A percentile compares a stretch with the other conserved stretches of the same genome.
Conservation (phyloP, 2,329 filamentous ascomycete species). For the Fusarium tupiense region DNA sequence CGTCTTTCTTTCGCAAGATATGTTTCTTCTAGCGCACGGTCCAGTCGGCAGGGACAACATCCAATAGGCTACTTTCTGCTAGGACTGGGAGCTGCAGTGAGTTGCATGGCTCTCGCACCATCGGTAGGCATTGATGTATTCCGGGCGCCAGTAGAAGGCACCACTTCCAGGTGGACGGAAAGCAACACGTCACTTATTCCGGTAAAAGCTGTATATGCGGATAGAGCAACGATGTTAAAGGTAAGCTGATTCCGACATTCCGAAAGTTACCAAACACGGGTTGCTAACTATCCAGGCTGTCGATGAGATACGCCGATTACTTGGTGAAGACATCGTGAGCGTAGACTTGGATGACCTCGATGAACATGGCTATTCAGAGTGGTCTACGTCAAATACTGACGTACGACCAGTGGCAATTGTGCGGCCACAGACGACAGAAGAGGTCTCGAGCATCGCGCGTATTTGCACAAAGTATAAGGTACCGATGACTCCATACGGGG, state of each 20-base stretch:
- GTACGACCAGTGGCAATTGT: constrained; percentile 70
- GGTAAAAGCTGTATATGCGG: neutral
- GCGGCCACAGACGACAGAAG: constrained; percentile 70
- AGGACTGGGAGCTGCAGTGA: neutral
- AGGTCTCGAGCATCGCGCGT: constrained; percentile 71
- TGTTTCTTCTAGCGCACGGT: neutral
- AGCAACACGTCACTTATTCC: neutral
- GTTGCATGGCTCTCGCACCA: neutral
- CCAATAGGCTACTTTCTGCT: neutral
- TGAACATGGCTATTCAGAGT: neutral
- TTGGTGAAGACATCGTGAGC: constrained; percentile 67
- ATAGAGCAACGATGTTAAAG: neutral
- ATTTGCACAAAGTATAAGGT: constrained; percentile 70
- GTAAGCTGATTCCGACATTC: neutral
- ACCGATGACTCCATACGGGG: constrained; percentile 79
- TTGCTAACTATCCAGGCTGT: neutral
- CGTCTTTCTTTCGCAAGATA: neutral
- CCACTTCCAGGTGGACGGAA: neutral
- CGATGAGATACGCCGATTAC: neutral
- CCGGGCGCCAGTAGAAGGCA: neutral
- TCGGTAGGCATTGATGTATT: neutral
- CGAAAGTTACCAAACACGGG: fast-evolving
- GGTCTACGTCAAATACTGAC: constrained; percentile 56
- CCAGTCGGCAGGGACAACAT: neutral
- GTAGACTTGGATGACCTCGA: constrained; percentile 70